These are phyloP conservation scores for Prunus yedoensis DNA, from an alignment of 331 rosid species.

Conservation along the genomic window DNA sequence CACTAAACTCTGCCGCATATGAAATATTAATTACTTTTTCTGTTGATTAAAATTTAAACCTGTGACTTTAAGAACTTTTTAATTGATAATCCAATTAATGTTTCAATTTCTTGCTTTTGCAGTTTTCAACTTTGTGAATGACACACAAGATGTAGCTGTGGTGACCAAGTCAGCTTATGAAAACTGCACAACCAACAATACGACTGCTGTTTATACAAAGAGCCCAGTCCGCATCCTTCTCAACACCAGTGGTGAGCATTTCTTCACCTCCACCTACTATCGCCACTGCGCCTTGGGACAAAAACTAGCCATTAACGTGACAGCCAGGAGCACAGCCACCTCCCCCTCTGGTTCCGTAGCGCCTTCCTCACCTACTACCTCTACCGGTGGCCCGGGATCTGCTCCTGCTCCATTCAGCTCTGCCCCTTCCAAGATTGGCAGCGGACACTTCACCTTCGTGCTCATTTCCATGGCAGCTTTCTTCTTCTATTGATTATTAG, in stretches of 20 bases:
- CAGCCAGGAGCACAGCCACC: slow-evolving; percentile 9
- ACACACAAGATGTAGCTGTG: slow-evolving; percentile 47
- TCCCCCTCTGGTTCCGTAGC: slow-evolving; percentile 26
- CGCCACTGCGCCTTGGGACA: slow-evolving; percentile 48
- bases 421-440: slow-evolving; percentile 22
- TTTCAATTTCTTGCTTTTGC: slow-evolving; percentile 5
- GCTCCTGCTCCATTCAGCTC: slow-evolving; percentile 28
- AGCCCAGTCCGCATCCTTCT: slow-evolving; percentile 46
- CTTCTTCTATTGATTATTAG: slow-evolving; percentile 22
- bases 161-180: slow-evolving; percentile 46
- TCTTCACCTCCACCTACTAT: slow-evolving; percentile 46
- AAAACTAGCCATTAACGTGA: slow-evolving; percentile 56
- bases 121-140: slow-evolving; percentile 47
- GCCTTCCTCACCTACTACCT: background rate
- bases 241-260: slow-evolving; percentile 39
- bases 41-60: background rate
- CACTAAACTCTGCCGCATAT: background rate
- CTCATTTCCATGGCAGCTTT: slow-evolving; percentile 27
- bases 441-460: slow-evolving; percentile 30
- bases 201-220: slow-evolving; percentile 15
- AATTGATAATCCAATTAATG: too few species aligned
- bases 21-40: background rate
- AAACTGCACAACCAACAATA: slow-evolving; percentile 40
- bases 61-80: too few species aligned
- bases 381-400: slow-evolving; percentile 11